phyloP scores from a whole-genome alignment of 805 yeast species.

The Ascoidea asiatica region DNA sequence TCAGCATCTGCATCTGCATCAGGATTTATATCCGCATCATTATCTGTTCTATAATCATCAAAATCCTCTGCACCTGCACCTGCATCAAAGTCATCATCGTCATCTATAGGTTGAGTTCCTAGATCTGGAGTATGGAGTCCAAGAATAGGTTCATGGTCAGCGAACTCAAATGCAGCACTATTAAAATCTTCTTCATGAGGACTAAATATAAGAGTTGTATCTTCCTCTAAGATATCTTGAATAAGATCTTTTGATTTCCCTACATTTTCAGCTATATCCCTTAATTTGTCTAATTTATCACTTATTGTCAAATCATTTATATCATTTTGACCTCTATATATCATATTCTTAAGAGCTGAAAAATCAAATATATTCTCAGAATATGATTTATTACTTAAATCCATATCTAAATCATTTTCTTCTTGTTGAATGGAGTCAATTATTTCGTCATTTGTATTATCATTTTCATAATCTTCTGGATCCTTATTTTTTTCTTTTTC shows the following conservation, averaged over 20 bases:
- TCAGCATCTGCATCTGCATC: slow-evolving; percentile 1
- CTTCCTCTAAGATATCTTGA: not conserved
- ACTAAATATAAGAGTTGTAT: slow-evolving; percentile 1
- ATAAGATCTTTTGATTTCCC: not conserved
- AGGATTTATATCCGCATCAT: slow-evolving; percentile 1
- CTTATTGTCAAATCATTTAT: not conserved
- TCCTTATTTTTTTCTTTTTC: slow-evolving; percentile 7
- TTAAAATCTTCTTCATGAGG: not conserved
- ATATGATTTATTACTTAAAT: not conserved
- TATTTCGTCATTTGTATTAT: slow-evolving; percentile 8
- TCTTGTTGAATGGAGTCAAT: too few relatives aligned
- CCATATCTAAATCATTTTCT: slow-evolving; percentile 6
- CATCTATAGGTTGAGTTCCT: slow-evolving; percentile 12
- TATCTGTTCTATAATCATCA: slow-evolving; percentile 4
- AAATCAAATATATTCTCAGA: not conserved
- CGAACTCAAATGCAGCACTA: not conserved
- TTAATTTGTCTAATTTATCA: too few relatives aligned
- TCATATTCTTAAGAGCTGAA: not conserved
- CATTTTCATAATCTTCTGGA: slow-evolving; percentile 10
- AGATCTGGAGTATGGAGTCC: slow-evolving; percentile 6
- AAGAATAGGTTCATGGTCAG: slow-evolving; percentile 9
- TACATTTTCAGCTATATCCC: not conserved
- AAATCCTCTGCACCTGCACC: not conserved
- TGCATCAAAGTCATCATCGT: slow-evolving; percentile 15
- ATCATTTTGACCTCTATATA: not conserved